Evolutionary conservation across 495 filamentous ascomycete species (phyloP).

Genomic region (Pseudoneurospora amorphoporcata): DNA sequence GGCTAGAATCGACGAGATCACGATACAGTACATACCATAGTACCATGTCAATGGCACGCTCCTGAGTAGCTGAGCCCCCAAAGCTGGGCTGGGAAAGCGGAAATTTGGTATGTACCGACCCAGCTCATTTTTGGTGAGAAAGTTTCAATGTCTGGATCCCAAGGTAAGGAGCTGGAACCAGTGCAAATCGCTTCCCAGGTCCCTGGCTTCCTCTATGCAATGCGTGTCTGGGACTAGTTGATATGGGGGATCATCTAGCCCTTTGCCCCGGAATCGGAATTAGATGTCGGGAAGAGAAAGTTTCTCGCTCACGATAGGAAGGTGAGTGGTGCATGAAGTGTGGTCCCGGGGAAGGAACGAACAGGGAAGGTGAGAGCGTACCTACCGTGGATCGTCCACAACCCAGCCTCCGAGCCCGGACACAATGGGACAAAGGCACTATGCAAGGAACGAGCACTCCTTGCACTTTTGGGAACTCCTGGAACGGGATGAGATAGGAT

Average conservation of each 20-base stretch:
- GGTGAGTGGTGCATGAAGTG: not conserved
- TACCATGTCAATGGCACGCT: too few species aligned
- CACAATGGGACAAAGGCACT: not conserved
- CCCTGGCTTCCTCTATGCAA: not conserved
- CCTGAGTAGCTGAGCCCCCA: not conserved
- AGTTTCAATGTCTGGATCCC: not conserved
- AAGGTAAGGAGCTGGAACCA: not conserved
- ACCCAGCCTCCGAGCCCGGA: not conserved
- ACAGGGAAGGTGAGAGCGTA: not conserved
- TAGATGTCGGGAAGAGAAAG: not conserved
- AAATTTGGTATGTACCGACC: not conserved
- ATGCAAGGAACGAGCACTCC: not conserved
- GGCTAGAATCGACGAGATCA: not conserved
- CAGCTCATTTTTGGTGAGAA: not conserved
- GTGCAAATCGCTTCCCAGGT: not conserved
- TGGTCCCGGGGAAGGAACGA: not conserved
- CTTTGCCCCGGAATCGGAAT: not conserved
- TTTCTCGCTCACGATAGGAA: not conserved
- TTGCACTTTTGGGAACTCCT: not conserved
- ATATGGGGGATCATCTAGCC: not conserved
- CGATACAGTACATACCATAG: not conserved
- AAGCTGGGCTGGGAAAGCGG: not conserved
- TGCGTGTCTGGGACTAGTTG: not conserved
- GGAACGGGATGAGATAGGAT: not conserved
- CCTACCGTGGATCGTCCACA: not conserved